Base-by-base conservation (phyloP, 2,329 filamentous ascomycete genomes). In the Tolypocladium ophioglossoides region DNA sequence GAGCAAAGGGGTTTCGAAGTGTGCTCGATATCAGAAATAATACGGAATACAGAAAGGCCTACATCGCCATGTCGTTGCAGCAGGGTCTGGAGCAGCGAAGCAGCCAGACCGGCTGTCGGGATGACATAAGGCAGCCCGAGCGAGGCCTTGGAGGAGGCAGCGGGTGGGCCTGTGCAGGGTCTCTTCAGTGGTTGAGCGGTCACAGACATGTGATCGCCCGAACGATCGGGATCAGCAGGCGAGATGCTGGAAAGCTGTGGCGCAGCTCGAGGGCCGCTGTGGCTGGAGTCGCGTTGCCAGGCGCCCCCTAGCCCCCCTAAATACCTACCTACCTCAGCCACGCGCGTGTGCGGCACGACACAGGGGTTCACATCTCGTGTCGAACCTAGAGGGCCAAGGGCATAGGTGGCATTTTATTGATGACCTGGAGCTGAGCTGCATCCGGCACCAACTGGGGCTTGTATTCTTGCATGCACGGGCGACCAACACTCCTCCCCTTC, bases 361-460 rank as follows among this genome's bases (percentile, higher is more conserved):
- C 38, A 51, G 46, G 30, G 32, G 47, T 50, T 54, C 52, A 41
- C 38, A 51, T 27, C 46, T 51, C 49, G 49, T 51, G 49, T 51
- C 22, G 49, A 51, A 40, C 49, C 48, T 22, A 44, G 41, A 22
- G 20, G 14, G 24, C 24, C 44, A 51, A 51, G 38, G 48, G 48
- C 49, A 53, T 51, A 54, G 49, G 53, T 54, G 53, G 53, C 53
- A 54, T 54, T 54, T 54, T 51, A 51, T 47, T 32, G 22, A 40
- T 11, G n/a, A n/a, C n/a, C n/a, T n/a, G n/a, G 41, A 50, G 53
- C 53, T 55, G 49, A 49, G 32, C 48, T 50, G 50, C 41, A 44
- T 49, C 32, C 40, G 22, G 41, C 52, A 47, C 44, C 44, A 32
- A n/a, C 44, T 20, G 27, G 44, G 44, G 44, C 44, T 46, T 48